Evolutionary conservation across 768 basidiomycete species (phyloP).

Genomic region (Trametes coccinea): DNA sequence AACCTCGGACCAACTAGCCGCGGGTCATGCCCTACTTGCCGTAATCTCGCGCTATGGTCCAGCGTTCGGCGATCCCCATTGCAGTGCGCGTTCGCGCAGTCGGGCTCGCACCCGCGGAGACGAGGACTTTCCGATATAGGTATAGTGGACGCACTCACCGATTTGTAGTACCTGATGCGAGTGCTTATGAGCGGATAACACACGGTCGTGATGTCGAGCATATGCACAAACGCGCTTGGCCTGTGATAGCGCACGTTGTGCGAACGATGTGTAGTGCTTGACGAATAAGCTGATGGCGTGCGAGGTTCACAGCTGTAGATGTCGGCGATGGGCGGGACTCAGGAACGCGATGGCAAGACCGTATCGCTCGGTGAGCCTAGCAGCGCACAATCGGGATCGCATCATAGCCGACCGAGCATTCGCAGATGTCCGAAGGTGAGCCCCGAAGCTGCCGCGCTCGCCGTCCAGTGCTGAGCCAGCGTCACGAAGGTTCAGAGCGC

Average conservation of each 20-base stretch:
- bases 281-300: neutral
- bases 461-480: neutral
- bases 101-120: neutral
- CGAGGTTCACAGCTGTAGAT: neutral
- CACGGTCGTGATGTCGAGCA: neutral
- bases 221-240: no score
- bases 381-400: neutral
- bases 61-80: neutral
- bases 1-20: slow-evolving; percentile 1
- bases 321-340: neutral
- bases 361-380: neutral
- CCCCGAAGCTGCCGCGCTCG: neutral
- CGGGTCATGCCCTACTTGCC: neutral
- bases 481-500: slow-evolving; percentile 5
- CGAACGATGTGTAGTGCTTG: neutral
- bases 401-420: neutral
- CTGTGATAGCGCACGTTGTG: neutral
- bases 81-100: neutral
- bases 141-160: neutral
- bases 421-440: neutral
- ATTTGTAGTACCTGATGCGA: neutral
- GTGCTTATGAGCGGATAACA: neutral
- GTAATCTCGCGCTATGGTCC: neutral
- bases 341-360: neutral
- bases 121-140: neutral